Evolutionary conservation across 2,329 filamentous ascomycete genomes (phyloP), one percentile per base, ranked within the genome.

Genomic region (Talaromyces sp.): DNA sequence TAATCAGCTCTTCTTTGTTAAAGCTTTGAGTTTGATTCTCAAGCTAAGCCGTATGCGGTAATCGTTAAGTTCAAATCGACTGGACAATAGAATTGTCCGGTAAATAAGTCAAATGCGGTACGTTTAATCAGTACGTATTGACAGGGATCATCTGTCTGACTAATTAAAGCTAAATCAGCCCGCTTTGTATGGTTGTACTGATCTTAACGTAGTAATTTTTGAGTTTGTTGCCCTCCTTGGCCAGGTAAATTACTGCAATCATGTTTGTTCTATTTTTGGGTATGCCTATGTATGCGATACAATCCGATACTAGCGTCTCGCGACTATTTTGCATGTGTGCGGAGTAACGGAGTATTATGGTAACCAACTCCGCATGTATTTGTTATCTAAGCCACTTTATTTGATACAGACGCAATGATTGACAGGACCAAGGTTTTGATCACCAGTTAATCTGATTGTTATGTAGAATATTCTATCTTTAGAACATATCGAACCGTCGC

Each of bases 401-500:
- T 9, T 57, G 54, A 31, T 40, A 57, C 54, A 12, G 14, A 23
- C 54, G 31, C 31, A 37, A 21, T 23, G 50, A 54, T 54, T 14
- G n/a, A 54, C 50, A 54, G 28, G 31, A 35, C 18, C 28, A 11
- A 21, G 50, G 55, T 21, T 42, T 58, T 25, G 55, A 40, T 40
- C 55, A 58, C n/a, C 21, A 12, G 18, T 31, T 40, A 42, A 11
- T 58, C 21, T 2, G 11, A 18, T 55, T 39, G 31, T 55, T 35
- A n/a, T 18, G 9, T 21, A 28, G 55, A 21, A 33, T 58, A 31
- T 58, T 58, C 55, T 58, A 58, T 54, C 50, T 54, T 35, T 54
- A 54, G 50, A 35, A 54, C 31, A 35, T 31, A 33, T 54, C n/a
- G 14, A 21, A 52, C 28, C 31, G 21, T 35, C 21, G 50, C n/a